phyloP scores from a whole-genome alignment of 1,139 yeast genomes.

The Taiozyma sp. region DNA sequence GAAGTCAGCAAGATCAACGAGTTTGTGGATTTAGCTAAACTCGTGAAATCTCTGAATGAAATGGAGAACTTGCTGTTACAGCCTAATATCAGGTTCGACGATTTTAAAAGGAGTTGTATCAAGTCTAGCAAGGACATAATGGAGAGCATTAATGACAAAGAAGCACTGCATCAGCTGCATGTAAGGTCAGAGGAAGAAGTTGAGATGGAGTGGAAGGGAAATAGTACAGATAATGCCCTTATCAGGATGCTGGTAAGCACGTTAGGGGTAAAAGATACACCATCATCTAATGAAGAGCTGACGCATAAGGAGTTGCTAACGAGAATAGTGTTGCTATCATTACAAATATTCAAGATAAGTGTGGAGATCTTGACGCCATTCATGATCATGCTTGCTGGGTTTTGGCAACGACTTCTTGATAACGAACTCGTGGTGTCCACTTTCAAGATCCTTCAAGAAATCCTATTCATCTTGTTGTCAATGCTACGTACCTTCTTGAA shows the following conservation, averaged over 20 bases:
- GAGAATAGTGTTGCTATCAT: slow-evolving; percentile 8
- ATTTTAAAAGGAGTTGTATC: slow-evolving; percentile 8
- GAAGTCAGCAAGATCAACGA: slow-evolving; percentile 8
- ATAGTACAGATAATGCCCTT: neutral
- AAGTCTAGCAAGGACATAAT: slow-evolving; percentile 9
- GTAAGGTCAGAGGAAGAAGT: neutral
- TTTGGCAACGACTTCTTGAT: slow-evolving; percentile 3
- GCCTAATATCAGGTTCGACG: slow-evolving; percentile 7
- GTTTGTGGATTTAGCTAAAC: slow-evolving; percentile 10
- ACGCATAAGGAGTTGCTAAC: neutral
- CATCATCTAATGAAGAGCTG: neutral
- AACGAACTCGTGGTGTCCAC: slow-evolving; percentile 4
- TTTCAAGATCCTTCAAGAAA: slow-evolving; percentile 6
- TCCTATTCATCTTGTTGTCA: slow-evolving; percentile 5
- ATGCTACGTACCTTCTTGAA: slow-evolving; percentile 3
- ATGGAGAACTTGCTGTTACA: slow-evolving; percentile 8
- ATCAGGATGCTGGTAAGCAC: neutral
- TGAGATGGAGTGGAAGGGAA: neutral
- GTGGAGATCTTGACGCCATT: slow-evolving; percentile 10
- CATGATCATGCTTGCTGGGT: neutral
- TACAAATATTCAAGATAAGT: slow-evolving; percentile 6
- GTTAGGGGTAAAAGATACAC: neutral
- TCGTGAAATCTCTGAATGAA: slow-evolving; percentile 9
- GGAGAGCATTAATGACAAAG: slow-evolving; percentile 6
- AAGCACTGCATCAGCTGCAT: neutral